Percentiles rank a stretch among this genome's conserved stretches.
These are phyloP conservation scores for Mycena vulgaris DNA, from an alignment of 768 basidiomycete species.

Conservation along the genomic window DNA sequence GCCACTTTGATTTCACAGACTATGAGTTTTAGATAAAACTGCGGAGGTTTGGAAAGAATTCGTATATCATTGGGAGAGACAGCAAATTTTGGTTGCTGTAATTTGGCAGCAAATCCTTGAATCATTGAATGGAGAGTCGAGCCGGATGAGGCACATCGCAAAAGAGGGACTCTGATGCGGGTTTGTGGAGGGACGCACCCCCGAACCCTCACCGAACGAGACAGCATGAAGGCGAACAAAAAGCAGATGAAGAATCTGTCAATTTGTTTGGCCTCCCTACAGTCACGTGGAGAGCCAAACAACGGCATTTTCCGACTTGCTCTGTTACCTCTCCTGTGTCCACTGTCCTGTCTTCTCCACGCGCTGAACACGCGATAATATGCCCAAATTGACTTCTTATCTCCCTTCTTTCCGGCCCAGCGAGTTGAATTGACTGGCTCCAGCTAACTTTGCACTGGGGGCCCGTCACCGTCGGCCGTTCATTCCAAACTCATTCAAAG, in stretches of 20 bases:
- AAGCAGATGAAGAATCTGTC: neutral
- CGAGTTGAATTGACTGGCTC: too few species aligned
- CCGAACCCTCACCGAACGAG: constrained; percentile 10
- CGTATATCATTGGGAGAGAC: constrained; percentile 63
- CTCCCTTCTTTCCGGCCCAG: too few species aligned
- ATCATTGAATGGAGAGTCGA: constrained; percentile 45
- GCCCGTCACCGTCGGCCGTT: neutral
- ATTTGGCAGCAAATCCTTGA: constrained; percentile 46
- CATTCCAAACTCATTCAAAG: constrained; percentile 20
- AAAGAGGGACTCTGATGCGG: neutral
- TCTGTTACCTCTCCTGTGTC: too few species aligned
- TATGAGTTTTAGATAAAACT: constrained; percentile 71
- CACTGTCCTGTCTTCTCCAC: too few species aligned
- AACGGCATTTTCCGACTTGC: too few species aligned
- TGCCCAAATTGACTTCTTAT: too few species aligned
- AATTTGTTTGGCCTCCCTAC: too few species aligned
- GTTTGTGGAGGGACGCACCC: constrained; percentile 11
- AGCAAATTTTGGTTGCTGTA: constrained; percentile 65
- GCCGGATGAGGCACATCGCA: constrained; percentile 19
- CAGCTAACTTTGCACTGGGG: neutral
- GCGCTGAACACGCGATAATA: too few species aligned
- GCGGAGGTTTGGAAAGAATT: constrained; percentile 69
- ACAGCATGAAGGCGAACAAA: constrained; percentile 13
- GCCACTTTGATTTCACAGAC: constrained; percentile 53
- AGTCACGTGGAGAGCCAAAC: too few species aligned